Percentiles rank a stretch among this genome's conserved stretches.
Conservation (phyloP, 495 filamentous ascomycete genomes). For the Daldinia bambusicola region DNA sequence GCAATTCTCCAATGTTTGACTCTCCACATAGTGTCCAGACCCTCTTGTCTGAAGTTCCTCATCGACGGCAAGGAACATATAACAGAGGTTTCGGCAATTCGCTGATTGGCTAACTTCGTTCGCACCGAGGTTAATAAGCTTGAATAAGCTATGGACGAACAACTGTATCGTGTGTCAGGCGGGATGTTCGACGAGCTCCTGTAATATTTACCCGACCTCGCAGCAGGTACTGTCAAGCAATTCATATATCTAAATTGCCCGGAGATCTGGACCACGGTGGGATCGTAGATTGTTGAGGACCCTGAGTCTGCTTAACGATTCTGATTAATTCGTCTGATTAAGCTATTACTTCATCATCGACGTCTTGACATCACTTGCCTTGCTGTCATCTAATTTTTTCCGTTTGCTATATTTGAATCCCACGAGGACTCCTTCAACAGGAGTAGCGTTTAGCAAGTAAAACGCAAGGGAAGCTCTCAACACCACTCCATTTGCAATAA, state of each 20-base stretch:
- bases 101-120: slow-evolving; percentile 38
- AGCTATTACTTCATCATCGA: slow-evolving; percentile 34
- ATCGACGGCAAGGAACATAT: slow-evolving; percentile 10
- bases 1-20: slow-evolving; percentile 35
- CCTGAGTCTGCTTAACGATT: slow-evolving; percentile 38
- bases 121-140: slow-evolving; percentile 41
- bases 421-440: slow-evolving; percentile 47
- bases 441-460: slow-evolving; percentile 32
- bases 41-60: slow-evolving; percentile 28
- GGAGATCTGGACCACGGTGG: slow-evolving; percentile 41
- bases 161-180: slow-evolving; percentile 20
- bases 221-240: slow-evolving; percentile 34
- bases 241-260: slow-evolving; percentile 48
- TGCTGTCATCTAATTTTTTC: slow-evolving; percentile 24
- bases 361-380: slow-evolving; percentile 20
- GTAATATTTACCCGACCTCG: slow-evolving; percentile 37
- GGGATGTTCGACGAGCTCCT: slow-evolving; percentile 18
- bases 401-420: slow-evolving; percentile 32
- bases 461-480: slow-evolving; percentile 29
- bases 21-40: slow-evolving; percentile 37
- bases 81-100: slow-evolving; percentile 43
- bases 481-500: slow-evolving; percentile 14
- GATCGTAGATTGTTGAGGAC: slow-evolving; percentile 22
- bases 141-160: slow-evolving; percentile 30
- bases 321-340: slow-evolving; percentile 39